These are phyloP conservation scores for Xylariaceae sp. DNA, from an alignment of 2,329 filamentous ascomycete species.

Conservation along the genomic window DNA sequence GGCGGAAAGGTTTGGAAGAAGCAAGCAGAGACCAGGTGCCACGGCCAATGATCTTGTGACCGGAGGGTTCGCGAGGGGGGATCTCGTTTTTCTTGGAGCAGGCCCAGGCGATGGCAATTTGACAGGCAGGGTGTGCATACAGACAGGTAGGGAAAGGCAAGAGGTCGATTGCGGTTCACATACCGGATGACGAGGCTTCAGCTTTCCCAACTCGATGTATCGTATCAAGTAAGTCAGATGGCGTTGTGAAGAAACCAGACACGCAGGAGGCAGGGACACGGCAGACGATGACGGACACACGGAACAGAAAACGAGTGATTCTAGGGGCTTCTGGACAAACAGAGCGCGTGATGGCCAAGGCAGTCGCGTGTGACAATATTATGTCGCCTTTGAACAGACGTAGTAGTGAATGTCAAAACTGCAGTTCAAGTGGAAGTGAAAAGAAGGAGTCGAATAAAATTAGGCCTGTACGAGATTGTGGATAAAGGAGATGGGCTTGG, in stretches of 20 bases:
- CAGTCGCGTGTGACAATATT: constrained; percentile 16
- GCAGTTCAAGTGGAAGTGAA: constrained; percentile 13
- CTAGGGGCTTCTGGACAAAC: constrained; percentile 13
- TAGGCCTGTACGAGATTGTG: constrained; percentile 19
- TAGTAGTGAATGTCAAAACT: constrained; percentile 16
- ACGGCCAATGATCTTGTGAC: constrained; percentile 3
- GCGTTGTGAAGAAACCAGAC: constrained; percentile 29
- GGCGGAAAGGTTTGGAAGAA: constrained; percentile 3
- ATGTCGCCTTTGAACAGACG: constrained; percentile 9
- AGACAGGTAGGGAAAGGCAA: constrained; percentile 2
- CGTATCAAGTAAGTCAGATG: constrained; percentile 32
- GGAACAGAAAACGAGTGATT: constrained; percentile 23
- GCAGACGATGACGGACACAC: constrained; percentile 3
- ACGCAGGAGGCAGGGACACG: too few species aligned
- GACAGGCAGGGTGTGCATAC: neutral
- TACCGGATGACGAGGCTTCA: constrained; percentile 21
- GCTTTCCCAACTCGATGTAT: constrained; percentile 16
- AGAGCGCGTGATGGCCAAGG: constrained; percentile 8
- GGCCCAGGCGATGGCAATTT: neutral
- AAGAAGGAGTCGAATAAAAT: constrained; percentile 22
- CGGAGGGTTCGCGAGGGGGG: constrained; percentile 5
- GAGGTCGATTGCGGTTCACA: constrained; percentile 19
- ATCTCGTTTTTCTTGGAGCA: constrained; percentile 2
- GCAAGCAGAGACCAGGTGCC: constrained; percentile 1
- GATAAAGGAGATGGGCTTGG: constrained; percentile 20